Evolutionary conservation across 345 rosid genomes (phyloP).

Genomic region (Rhizophora mangle): DNA sequence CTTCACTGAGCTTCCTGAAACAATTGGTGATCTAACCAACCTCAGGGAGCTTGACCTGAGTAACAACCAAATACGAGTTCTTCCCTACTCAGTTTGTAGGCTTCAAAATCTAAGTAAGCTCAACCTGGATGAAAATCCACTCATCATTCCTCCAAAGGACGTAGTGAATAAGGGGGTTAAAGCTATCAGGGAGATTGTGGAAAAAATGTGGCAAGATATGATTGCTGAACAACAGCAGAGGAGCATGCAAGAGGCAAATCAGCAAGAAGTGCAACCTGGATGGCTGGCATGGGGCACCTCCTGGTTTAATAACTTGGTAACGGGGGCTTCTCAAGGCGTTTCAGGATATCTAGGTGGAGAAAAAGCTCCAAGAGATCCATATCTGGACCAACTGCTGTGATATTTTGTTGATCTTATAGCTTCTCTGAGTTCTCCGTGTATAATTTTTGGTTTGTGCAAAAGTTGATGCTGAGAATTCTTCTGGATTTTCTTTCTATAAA

Average conservation of each 20-base stretch:
- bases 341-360: constrained; percentile 24
- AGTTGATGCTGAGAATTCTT: not conserved
- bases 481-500: too few relatives aligned
- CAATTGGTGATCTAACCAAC: constrained; percentile 15
- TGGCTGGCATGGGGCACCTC: constrained; percentile 29
- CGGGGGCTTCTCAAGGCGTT: constrained; percentile 17
- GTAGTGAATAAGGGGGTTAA: constrained; percentile 13
- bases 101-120: constrained; percentile 18
- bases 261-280: constrained; percentile 14
- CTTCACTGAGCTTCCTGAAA: constrained; percentile 26
- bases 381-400: constrained; percentile 25
- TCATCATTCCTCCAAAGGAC: constrained; percentile 23
- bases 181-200: constrained; percentile 25
- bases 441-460: not conserved
- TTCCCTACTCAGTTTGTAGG: constrained; percentile 22
- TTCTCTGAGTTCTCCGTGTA: not conserved
- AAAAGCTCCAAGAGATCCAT: constrained; percentile 22
- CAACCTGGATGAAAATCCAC: constrained; percentile 24
- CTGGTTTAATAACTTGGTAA: constrained; percentile 15
- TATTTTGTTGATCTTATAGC: not conserved
- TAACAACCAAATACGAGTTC: constrained; percentile 27
- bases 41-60: constrained; percentile 25
- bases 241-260: constrained; percentile 8
- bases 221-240: constrained; percentile 14
- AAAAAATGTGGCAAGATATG: constrained; percentile 19